Evolutionary conservation across 1,284 basidiomycete species (phyloP).

Genomic region (Caloboletus inedulis): DNA sequence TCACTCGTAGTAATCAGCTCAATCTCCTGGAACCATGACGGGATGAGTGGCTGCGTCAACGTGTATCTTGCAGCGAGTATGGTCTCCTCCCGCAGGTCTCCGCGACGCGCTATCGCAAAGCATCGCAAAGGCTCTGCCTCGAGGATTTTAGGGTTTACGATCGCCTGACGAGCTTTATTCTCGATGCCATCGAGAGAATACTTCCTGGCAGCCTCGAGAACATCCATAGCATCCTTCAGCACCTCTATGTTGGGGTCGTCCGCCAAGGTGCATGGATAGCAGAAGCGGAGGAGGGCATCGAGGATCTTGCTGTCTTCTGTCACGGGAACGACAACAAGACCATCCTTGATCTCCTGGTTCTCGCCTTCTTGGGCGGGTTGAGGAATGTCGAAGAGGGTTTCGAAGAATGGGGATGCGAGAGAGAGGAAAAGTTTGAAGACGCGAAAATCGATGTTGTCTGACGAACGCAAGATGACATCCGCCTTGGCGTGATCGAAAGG

Average conservation of each 20-base stretch:
- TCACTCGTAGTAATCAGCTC: slow-evolving; percentile 16
- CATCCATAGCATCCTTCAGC: slow-evolving; percentile 2
- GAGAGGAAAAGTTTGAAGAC: slow-evolving; percentile 38
- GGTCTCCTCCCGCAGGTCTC: slow-evolving; percentile 7
- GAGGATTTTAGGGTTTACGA: slow-evolving; percentile 17
- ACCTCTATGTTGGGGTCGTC: slow-evolving; percentile 20
- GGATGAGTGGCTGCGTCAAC: slow-evolving; percentile 18
- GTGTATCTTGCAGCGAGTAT: slow-evolving; percentile 19
- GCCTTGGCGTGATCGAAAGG: slow-evolving; percentile 24
- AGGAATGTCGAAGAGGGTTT: slow-evolving; percentile 41
- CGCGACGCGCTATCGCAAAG: slow-evolving; percentile 17
- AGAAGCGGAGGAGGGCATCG: slow-evolving; percentile 21
- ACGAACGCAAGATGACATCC: slow-evolving; percentile 37
- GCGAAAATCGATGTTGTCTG: slow-evolving; percentile 36
- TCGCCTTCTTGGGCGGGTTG: slow-evolving; percentile 26
- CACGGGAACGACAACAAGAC: slow-evolving; percentile 16
- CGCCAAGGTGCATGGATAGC: slow-evolving; percentile 21
- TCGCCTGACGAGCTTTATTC: background rate
- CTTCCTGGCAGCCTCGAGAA: slow-evolving; percentile 17
- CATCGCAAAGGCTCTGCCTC: slow-evolving; percentile 15
- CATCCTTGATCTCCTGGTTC: slow-evolving; percentile 16
- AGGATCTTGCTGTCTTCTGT: slow-evolving; percentile 15
- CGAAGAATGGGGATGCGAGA: slow-evolving; percentile 38
- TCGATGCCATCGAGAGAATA: slow-evolving; percentile 18
- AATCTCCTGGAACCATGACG: slow-evolving; percentile 18